Evolutionary conservation across 2,329 filamentous ascomycete genomes (phyloP).

Genomic region (Dryadomyces quercivorus): DNA sequence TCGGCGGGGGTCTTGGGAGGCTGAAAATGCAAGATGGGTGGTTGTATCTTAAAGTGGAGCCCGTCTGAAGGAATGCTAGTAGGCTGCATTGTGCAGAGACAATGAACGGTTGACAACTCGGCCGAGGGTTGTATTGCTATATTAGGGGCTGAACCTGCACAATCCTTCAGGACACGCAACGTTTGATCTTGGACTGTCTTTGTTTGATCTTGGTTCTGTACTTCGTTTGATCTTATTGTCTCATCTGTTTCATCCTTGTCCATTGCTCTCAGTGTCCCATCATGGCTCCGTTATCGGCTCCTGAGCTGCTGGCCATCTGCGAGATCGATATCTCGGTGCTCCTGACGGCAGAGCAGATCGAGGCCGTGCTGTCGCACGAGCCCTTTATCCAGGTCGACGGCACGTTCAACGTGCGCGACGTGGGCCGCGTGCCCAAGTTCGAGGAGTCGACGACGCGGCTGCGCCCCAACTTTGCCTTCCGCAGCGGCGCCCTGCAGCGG

Average conservation of each 20-base stretch:
- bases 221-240: no score
- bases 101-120: no score
- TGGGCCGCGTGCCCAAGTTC: constrained; percentile 27
- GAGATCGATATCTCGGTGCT: constrained; percentile 27
- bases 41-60: no score
- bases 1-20: no score
- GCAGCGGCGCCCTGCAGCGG: constrained; percentile 30
- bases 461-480: constrained; percentile 29
- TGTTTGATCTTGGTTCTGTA: no score
- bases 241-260: not conserved
- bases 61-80: no score
- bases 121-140: no score
- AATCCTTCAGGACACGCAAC: no score
- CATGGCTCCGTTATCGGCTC: constrained; percentile 5
- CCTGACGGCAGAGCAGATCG: constrained; percentile 24
- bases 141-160: no score
- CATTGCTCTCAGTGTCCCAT: not conserved
- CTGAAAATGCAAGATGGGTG: no score
- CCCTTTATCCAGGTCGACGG: constrained; percentile 34
- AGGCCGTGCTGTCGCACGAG: constrained; percentile 23
- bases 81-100: no score
- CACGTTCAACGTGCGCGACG: constrained; percentile 40
- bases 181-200: no score
- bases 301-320: constrained; percentile 25
- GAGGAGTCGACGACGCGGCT: constrained; percentile 15